Percentiles rank a stretch among this genome's conserved stretches.
Evolutionary conservation across 805 yeast genomes (phyloP).

Genomic region (Kuraishia ogatae): DNA sequence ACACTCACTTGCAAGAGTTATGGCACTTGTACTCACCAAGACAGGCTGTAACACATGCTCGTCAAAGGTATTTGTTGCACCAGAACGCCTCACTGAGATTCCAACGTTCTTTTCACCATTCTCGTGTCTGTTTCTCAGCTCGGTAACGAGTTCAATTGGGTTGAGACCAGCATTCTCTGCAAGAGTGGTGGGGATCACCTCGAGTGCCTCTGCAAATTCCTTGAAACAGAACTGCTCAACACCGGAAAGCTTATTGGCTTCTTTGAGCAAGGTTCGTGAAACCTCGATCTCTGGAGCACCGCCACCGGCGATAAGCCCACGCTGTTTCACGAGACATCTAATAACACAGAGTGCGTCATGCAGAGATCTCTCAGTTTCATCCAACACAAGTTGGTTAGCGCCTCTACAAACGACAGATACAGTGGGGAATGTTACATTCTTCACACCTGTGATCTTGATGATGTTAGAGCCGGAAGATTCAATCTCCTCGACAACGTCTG

Average conservation of each 20-base stretch:
- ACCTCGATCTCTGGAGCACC: slow-evolving; percentile 97
- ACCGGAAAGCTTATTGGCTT: slow-evolving; percentile 67
- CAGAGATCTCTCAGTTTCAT: slow-evolving; percentile 94
- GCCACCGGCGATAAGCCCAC: slow-evolving; percentile 93
- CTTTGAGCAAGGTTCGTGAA: slow-evolving; percentile 63
- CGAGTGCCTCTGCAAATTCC: slow-evolving; percentile 87
- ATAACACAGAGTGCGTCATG: slow-evolving; percentile 97
- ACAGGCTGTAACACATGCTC: slow-evolving; percentile 98
- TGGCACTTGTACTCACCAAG: slow-evolving; percentile 88
- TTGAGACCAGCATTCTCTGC: slow-evolving; percentile 95
- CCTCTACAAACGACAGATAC: slow-evolving; percentile 93
- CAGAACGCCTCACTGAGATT: slow-evolving; percentile 87
- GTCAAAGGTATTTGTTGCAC: slow-evolving; percentile 81
- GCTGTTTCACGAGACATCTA: slow-evolving; percentile 80
- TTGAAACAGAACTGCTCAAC: slow-evolving; percentile 86
- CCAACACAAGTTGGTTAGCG: slow-evolving; percentile 82
- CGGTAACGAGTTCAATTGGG: slow-evolving; percentile 87
- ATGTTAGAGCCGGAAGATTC: slow-evolving; percentile 87
- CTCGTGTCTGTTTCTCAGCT: slow-evolving; percentile 84
- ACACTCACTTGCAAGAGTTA: slow-evolving; percentile 90
- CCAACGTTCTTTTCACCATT: slow-evolving; percentile 92
- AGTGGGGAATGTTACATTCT: slow-evolving; percentile 48
- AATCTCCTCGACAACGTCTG: slow-evolving; percentile 86
- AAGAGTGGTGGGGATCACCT: slow-evolving; percentile 86
- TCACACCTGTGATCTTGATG: slow-evolving; percentile 80